A percentile compares a stretch with the other conserved stretches of the same genome.
These are phyloP conservation scores for Irpex sp. DNA, from an alignment of 1,284 basidiomycete species.

Conservation along the genomic window DNA sequence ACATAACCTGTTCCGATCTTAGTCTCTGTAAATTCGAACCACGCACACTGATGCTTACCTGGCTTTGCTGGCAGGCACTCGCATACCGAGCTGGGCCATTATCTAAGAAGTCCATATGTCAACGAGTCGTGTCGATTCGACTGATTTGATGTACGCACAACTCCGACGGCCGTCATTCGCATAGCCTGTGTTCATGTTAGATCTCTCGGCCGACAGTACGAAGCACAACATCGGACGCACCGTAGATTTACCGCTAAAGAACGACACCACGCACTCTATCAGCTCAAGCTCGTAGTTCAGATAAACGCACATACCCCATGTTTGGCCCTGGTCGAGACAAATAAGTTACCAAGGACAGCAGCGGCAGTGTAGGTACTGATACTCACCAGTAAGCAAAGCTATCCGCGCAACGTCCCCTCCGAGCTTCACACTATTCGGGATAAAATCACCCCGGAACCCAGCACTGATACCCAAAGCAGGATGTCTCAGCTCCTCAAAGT, in stretches of 20 bases:
- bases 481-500: constrained; percentile 82
- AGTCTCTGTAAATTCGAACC: constrained; percentile 3
- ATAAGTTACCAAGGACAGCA: neutral
- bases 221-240: constrained; percentile 33
- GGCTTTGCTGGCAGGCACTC: constrained; percentile 84
- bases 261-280: constrained; percentile 4
- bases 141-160: constrained; percentile 41
- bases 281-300: constrained; percentile 9
- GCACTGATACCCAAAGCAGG: constrained; percentile 69
- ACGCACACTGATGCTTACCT: constrained; percentile 35
- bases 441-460: constrained; percentile 71
- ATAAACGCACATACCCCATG: constrained; percentile 60
- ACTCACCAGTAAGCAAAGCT: constrained; percentile 76
- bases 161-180: constrained; percentile 94
- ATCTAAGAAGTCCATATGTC: constrained; percentile 45
- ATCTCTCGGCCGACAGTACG: no score
- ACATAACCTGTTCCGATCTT: constrained; percentile 49
- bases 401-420: constrained; percentile 78
- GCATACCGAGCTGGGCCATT: constrained; percentile 97
- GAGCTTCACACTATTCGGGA: constrained; percentile 90
- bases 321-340: constrained; percentile 63
- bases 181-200: constrained; percentile 47
- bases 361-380: constrained; percentile 24
- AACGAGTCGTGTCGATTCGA: neutral
- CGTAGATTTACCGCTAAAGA: constrained; percentile 75